phyloP scores from a whole-genome alignment of 176 grass and related monocot genomes.

The Oropetium thomaeum region DNA sequence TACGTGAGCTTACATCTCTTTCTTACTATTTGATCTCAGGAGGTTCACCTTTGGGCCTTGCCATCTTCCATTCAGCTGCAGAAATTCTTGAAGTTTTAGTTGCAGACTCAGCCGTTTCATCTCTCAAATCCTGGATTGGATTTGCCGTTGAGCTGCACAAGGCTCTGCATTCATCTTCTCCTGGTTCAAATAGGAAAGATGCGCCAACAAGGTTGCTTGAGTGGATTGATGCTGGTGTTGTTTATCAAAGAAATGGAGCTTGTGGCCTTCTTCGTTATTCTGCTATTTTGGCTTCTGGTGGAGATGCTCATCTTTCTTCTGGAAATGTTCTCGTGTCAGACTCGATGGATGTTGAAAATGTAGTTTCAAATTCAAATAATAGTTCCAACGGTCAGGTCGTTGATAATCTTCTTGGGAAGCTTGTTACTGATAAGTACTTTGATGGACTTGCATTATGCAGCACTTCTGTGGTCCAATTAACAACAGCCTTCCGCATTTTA shows the following conservation, averaged over 20 bases:
- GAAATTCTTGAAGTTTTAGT: constrained; percentile 98
- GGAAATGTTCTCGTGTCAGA: constrained; percentile 88
- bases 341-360: constrained; percentile 90
- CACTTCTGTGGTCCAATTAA: constrained; percentile 89
- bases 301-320: constrained; percentile 94
- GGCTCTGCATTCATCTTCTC: constrained; percentile 88
- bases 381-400: constrained; percentile 73
- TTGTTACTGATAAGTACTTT: constrained; percentile 85
- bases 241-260: constrained; percentile 93
- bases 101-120: constrained; percentile 82
- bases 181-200: constrained; percentile 94
- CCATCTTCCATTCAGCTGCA: constrained; percentile 87
- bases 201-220: constrained; percentile 87
- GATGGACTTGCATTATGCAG: constrained; percentile 71
- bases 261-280: constrained; percentile 84
- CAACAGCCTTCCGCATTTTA: constrained; percentile 81
- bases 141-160: constrained; percentile 90
- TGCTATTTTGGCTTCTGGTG: constrained; percentile 86
- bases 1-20: constrained; percentile 9
- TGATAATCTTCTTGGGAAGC: constrained; percentile 89
- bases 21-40: constrained; percentile 43
- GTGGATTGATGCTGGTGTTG: constrained; percentile 98
- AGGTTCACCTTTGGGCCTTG: constrained; percentile 74
- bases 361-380: constrained; percentile 75
- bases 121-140: constrained; percentile 85